Conservation (phyloP, 139 green algal species). For the Chlorella vulgaris region DNA sequence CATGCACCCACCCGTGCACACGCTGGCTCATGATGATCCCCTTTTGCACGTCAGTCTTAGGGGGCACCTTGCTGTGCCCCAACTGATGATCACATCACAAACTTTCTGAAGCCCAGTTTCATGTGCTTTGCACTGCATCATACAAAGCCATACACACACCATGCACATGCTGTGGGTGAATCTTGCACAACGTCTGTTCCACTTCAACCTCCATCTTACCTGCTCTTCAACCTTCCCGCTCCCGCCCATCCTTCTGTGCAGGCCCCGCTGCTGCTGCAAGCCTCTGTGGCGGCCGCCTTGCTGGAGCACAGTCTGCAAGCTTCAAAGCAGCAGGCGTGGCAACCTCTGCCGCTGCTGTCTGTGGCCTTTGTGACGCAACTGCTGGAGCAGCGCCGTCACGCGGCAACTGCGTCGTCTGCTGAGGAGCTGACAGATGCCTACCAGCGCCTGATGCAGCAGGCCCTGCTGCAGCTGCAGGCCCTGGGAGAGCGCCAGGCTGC, state of each 20-base stretch:
- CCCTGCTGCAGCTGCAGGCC: constrained; percentile 58
- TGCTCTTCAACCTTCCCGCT: no score
- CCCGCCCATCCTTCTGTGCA: no score
- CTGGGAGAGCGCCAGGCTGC: constrained; percentile 22
- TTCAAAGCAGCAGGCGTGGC: constrained; percentile 4
- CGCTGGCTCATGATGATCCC: constrained; percentile 55
- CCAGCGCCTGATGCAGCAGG: constrained; percentile 50
- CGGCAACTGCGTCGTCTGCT: not conserved
- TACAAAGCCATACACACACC: no score
- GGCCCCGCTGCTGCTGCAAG: constrained; percentile 36
- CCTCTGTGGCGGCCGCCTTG: constrained; percentile 44
- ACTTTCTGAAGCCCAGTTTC: no score
- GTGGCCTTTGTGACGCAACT: constrained; percentile 60
- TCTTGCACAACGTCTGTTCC: no score
- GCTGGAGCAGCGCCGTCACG: constrained; percentile 44
- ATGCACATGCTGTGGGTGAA: no score
- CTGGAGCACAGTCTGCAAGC: constrained; percentile 37
- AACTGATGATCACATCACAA: not conserved
- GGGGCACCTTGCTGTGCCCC: not conserved
- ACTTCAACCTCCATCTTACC: no score
- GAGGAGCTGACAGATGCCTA: not conserved
- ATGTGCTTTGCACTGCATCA: no score
- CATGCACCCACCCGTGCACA: not conserved
- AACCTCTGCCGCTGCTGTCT: constrained; percentile 51
- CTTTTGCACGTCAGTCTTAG: constrained; percentile 79